phyloP scores from a whole-genome alignment of 2,329 filamentous ascomycete species.

The Sporothrix dimorphospora region DNA sequence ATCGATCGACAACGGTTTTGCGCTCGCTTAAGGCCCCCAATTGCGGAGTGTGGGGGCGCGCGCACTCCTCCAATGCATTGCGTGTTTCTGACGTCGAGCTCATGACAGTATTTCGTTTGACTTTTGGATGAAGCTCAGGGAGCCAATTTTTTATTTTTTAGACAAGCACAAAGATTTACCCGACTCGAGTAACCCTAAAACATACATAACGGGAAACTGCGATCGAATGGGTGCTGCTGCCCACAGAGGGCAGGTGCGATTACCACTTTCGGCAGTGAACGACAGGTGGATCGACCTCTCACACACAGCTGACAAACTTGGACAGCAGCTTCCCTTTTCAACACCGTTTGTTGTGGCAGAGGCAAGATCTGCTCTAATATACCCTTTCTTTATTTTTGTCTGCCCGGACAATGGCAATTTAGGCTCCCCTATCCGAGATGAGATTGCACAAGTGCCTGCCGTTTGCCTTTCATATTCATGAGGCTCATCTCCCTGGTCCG shows the following conservation, averaged over 20 bases:
- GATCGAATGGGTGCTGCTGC: not conserved
- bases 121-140: not conserved
- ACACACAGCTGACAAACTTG: not conserved
- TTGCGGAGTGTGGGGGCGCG: not conserved
- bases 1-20: not conserved
- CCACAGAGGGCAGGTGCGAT: not conserved
- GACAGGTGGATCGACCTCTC: not conserved
- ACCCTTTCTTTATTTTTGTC: not conserved
- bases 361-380: not conserved
- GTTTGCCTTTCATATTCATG: not conserved
- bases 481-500: not conserved
- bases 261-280: not conserved
- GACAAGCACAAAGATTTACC: not conserved
- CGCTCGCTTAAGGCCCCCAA: not conserved
- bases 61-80: too few species aligned
- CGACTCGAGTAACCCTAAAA: too few species aligned
- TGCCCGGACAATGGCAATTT: not conserved
- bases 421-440: not conserved
- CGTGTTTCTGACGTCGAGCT: too few species aligned
- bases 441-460: not conserved
- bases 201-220: not conserved
- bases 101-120: not conserved
- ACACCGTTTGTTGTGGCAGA: too few species aligned
- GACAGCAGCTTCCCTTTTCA: too few species aligned
- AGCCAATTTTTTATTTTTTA: not conserved